These are phyloP conservation scores for Yamagishiella unicocca DNA, from an alignment of 139 green algal species.

Conservation along the genomic window DNA sequence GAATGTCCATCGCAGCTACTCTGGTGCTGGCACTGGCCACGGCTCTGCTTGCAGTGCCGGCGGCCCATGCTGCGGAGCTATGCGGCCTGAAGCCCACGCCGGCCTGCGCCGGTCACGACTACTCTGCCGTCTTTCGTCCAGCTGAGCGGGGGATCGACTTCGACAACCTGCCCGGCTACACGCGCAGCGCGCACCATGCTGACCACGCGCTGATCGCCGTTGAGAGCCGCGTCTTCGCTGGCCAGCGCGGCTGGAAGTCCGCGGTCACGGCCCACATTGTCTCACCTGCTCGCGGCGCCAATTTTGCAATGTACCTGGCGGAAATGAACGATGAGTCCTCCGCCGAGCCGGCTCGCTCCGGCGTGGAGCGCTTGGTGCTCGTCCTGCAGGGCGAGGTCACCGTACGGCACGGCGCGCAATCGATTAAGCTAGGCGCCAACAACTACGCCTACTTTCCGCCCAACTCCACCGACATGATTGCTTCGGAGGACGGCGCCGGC, in stretches of 20 bases:
- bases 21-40: background rate
- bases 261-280: conserved; percentile 84
- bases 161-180: conserved; percentile 92
- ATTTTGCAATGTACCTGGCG: conserved; percentile 92
- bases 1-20: too few relatives aligned
- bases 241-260: conserved; percentile 72
- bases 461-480: conserved; percentile 11
- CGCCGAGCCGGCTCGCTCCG: background rate
- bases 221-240: conserved; percentile 84
- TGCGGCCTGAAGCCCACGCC: conserved; percentile 29
- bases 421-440: conserved; percentile 65
- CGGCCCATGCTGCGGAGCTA: background rate
- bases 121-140: conserved; percentile 36
- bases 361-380: conserved; percentile 78
- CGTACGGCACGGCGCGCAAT: conserved; percentile 53
- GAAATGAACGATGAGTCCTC: conserved; percentile 65
- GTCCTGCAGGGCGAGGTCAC: conserved; percentile 77
- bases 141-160: background rate
- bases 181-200: conserved; percentile 78
- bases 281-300: conserved; percentile 80
- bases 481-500: conserved; percentile 58
- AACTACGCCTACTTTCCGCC: conserved; percentile 87
- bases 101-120: conserved; percentile 3
- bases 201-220: conserved; percentile 94
- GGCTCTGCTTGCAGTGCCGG: background rate